A percentile compares a stretch with the other conserved stretches of the same genome.
These are phyloP conservation scores for Basipetospora sp. DNA, from an alignment of 2,329 filamentous ascomycete genomes.

Conservation along the genomic window DNA sequence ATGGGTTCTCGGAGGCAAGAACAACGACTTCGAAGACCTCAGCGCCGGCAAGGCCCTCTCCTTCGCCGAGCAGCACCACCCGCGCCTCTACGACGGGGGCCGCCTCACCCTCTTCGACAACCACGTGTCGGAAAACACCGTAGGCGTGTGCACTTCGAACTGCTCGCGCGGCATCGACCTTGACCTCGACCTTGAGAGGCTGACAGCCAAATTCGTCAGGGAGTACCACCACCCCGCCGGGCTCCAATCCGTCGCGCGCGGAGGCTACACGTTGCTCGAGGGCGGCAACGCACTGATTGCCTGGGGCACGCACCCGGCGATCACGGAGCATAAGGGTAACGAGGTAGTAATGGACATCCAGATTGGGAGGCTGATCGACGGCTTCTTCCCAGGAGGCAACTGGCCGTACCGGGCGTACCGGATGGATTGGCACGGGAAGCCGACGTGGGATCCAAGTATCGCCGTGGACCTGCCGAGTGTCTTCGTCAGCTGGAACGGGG, in stretches of 20 bases:
- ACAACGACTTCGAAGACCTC: constrained; percentile 22
- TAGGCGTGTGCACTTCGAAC: constrained; percentile 13
- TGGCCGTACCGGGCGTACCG: constrained; percentile 17
- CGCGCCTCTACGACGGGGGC: constrained; percentile 17
- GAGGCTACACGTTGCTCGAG: constrained; percentile 14
- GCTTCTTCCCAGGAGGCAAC: constrained; percentile 12
- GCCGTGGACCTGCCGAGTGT: constrained; percentile 14
- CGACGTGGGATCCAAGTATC: constrained; percentile 16
- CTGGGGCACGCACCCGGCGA: constrained; percentile 16
- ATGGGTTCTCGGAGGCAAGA: constrained; percentile 22
- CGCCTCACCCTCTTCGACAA: constrained; percentile 26
- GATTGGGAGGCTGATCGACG: constrained; percentile 12
- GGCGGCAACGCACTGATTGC: constrained; percentile 14
- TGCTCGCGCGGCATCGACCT: constrained; percentile 19
- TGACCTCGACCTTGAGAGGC: constrained; percentile 15
- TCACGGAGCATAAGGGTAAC: constrained; percentile 15
- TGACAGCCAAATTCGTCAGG: constrained; percentile 16
- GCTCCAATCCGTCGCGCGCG: constrained; percentile 15
- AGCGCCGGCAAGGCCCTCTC: constrained; percentile 19
- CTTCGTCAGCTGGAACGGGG: constrained; percentile 19
- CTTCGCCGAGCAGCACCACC: constrained; percentile 19
- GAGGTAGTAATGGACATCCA: constrained; percentile 15
- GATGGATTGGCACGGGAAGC: constrained; percentile 15
- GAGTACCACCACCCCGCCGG: constrained; percentile 17
- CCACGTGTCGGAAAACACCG: constrained; percentile 17